phyloP scores from a whole-genome alignment of 106 monocot genomes.

The Gastrodia elata region DNA sequence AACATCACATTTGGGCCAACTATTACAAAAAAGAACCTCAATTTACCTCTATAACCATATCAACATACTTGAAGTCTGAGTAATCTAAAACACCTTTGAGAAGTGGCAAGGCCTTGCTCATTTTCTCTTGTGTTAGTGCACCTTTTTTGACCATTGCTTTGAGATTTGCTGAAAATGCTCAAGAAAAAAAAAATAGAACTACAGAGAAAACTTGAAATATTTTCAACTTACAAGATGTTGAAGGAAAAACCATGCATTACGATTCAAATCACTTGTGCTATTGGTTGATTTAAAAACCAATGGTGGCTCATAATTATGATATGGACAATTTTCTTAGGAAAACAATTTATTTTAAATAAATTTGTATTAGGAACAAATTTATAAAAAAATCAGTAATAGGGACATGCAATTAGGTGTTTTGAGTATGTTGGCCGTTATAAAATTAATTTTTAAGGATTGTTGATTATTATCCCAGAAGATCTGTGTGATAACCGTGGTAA shows the following conservation, averaged over 20 bases:
- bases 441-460: too few relatives aligned
- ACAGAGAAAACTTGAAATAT: neutral
- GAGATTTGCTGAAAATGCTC: slow-evolving; percentile 40
- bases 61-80: slow-evolving; percentile 69
- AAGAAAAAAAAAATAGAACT: neutral
- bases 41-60: slow-evolving; percentile 87
- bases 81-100: slow-evolving; percentile 63
- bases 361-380: too few relatives aligned
- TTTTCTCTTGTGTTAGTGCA: slow-evolving; percentile 50
- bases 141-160: slow-evolving; percentile 59
- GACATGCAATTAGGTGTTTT: too few relatives aligned
- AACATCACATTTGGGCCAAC: neutral
- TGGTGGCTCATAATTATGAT: too few relatives aligned
- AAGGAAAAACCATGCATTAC: neutral
- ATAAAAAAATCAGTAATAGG: too few relatives aligned
- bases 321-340: too few relatives aligned
- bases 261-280: too few relatives aligned
- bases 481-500: too few relatives aligned
- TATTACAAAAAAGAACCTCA: neutral
- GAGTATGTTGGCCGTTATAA: too few relatives aligned
- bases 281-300: too few relatives aligned
- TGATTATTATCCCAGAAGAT: too few relatives aligned
- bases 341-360: too few relatives aligned
- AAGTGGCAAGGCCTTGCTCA: slow-evolving; percentile 53
- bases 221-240: neutral